Evolutionary conservation across 2,329 filamentous ascomycete genomes (phyloP).

Genomic region (Aspergillus sp.): DNA sequence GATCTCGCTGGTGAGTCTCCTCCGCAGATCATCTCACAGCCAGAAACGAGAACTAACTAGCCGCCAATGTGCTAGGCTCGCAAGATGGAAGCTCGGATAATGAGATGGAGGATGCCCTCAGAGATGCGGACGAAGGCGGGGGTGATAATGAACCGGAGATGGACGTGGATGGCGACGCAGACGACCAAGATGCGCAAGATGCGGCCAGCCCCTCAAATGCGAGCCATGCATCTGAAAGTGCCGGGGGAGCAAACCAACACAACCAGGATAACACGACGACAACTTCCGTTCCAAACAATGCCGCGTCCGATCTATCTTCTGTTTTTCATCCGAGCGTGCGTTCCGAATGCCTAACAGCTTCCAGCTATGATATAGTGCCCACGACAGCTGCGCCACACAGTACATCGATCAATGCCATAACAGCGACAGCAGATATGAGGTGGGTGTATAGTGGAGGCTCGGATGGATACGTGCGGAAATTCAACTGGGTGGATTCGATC

Average conservation of each 20-base stretch:
- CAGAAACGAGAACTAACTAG: constrained; percentile 4
- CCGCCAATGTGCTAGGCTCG: constrained; percentile 36
- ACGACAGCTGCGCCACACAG: constrained; percentile 96
- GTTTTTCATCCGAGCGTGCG: constrained; percentile 64
- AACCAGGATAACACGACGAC: constrained; percentile 52
- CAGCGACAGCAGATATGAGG: constrained; percentile 87
- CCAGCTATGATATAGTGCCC: constrained; percentile 89
- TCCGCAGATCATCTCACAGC: background rate
- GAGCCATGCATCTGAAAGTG: constrained; percentile 40
- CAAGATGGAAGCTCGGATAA: constrained; percentile 52
- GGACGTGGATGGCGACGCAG: constrained; percentile 34
- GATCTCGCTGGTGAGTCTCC: constrained; percentile 38
- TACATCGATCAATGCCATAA: constrained; percentile 90
- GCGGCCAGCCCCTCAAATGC: constrained; percentile 40
- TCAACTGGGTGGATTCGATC: constrained; percentile 90
- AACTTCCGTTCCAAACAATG: constrained; percentile 42
- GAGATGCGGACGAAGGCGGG: constrained; percentile 43
- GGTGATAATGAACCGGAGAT: constrained; percentile 38
- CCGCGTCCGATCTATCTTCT: constrained; percentile 34
- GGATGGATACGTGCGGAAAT: constrained; percentile 95
- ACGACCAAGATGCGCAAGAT: constrained; percentile 39
- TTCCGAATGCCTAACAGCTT: constrained; percentile 74
- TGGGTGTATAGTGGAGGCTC: constrained; percentile 94
- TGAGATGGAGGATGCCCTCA: constrained; percentile 47
- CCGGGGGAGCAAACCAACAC: constrained; percentile 35